These are phyloP conservation scores for Pseudocercospora musae DNA, from an alignment of 2,329 filamentous ascomycete species.

Conservation along the genomic window DNA sequence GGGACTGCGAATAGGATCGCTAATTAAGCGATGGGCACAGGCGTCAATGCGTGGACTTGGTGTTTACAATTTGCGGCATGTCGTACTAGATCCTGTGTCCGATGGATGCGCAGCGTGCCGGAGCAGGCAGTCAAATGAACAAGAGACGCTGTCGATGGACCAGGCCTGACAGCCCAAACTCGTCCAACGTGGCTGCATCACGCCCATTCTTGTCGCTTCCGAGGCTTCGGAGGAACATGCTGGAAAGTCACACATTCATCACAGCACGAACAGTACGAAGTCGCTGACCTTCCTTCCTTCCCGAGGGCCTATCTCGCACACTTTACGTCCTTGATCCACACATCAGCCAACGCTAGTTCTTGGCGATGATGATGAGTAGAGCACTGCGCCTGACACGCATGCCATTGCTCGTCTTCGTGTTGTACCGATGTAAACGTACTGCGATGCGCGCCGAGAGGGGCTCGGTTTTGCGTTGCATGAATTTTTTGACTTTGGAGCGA, in stretches of 20 bases:
- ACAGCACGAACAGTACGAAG: constrained; percentile 9
- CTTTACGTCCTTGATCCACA: constrained; percentile 8
- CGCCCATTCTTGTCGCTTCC: constrained; percentile 17
- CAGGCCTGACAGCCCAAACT: constrained; percentile 12
- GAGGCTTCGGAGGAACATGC: constrained; percentile 20
- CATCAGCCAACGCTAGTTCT: background rate
- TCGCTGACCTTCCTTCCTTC: constrained; percentile 16
- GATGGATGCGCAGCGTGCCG: constrained; percentile 20
- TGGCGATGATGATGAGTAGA: background rate
- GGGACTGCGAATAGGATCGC: background rate
- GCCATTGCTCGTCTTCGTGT: background rate
- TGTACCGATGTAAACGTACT: constrained; percentile 4
- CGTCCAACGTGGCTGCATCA: constrained; percentile 16
- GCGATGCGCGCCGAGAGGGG: constrained; percentile 11
- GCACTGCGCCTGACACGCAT: background rate
- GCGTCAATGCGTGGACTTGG: constrained; percentile 7
- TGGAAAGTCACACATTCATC: constrained; percentile 13
- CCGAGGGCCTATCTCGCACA: constrained; percentile 13
- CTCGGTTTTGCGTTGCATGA: constrained; percentile 16
- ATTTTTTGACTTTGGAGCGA: constrained; percentile 9
- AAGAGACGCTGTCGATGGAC: constrained; percentile 7
- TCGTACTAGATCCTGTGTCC: constrained; percentile 24
- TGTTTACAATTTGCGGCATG: constrained; percentile 12
- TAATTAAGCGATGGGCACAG: constrained; percentile 4
- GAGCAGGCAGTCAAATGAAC: constrained; percentile 18